phyloP scores from a whole-genome alignment of 2,329 filamentous ascomycete genomes.

The Aspergillus novoparasiticus region DNA sequence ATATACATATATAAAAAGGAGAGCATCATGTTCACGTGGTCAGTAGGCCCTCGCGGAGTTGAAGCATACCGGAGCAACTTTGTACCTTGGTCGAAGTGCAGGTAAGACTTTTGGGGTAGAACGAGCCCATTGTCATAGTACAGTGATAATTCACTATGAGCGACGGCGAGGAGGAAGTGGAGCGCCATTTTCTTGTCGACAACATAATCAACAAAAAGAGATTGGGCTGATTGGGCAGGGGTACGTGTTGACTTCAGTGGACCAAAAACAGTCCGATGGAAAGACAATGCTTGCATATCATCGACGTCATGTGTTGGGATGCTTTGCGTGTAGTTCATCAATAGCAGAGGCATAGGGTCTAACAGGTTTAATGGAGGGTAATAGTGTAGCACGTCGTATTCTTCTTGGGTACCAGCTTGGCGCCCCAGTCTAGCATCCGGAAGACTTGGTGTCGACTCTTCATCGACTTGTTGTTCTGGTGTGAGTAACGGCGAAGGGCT shows the following conservation, averaged over 20 bases:
- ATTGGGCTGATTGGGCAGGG: constrained; percentile 8
- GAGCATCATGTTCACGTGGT: constrained; percentile 16
- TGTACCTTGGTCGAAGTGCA: constrained; percentile 11
- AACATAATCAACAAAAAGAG: constrained; percentile 9
- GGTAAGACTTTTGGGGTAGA: constrained; percentile 8
- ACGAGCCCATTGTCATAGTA: constrained; percentile 6
- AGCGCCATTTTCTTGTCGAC: constrained; percentile 10
- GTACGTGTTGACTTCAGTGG: constrained; percentile 13
- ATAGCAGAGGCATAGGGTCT: background rate
- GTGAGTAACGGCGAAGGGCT: background rate
- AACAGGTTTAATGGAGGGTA: no score
- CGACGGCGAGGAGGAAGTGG: constrained; percentile 16
- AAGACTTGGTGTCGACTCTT: background rate
- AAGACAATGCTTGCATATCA: constrained; percentile 12
- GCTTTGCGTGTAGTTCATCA: background rate
- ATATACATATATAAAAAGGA: constrained; percentile 17
- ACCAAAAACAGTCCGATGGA: constrained; percentile 13
- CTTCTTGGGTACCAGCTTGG: background rate
- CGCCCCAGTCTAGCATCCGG: background rate
- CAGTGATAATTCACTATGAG: constrained; percentile 14
- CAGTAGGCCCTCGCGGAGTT: constrained; percentile 1
- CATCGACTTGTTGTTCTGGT: background rate
- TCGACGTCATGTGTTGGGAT: constrained; percentile 3
- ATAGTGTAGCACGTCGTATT: background rate
- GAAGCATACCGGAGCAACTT: constrained; percentile 8